phyloP scores from a whole-genome alignment of 495 filamentous ascomycete genomes.

The Friedmanniomyces endolithicus region DNA sequence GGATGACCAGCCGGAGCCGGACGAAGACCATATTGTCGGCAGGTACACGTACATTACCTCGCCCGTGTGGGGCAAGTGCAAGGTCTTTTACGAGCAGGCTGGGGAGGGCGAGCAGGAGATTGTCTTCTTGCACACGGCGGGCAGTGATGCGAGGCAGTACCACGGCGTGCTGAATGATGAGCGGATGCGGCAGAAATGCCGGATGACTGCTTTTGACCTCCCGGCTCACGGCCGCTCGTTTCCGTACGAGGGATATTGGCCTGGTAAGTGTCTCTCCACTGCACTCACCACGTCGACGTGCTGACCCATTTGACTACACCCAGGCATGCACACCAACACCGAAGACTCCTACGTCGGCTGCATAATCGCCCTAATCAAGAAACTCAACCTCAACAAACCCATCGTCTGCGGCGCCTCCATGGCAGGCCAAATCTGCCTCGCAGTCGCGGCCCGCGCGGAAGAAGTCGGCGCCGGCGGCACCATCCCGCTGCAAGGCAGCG shows the following conservation, averaged over 20 bases:
- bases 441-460: slow-evolving; percentile 28
- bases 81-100: slow-evolving; percentile 31
- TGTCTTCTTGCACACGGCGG: slow-evolving; percentile 33
- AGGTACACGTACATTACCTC: slow-evolving; percentile 30
- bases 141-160: slow-evolving; percentile 30
- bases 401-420: slow-evolving; percentile 35
- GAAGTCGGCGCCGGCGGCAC: slow-evolving; percentile 32
- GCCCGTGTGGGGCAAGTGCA: slow-evolving; percentile 30
- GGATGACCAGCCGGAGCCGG: slow-evolving; percentile 21
- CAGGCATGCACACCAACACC: slow-evolving; percentile 31
- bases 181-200: slow-evolving; percentile 28
- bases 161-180: slow-evolving; percentile 33
- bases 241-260: slow-evolving; percentile 24
- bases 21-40: slow-evolving; percentile 29
- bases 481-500: slow-evolving; percentile 30
- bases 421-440: slow-evolving; percentile 35
- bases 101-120: slow-evolving; percentile 31
- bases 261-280: slow-evolving; percentile 9
- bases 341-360: slow-evolving; percentile 32
- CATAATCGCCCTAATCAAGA: slow-evolving; percentile 30
- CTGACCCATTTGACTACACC: not conserved
- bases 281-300: not conserved
- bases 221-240: slow-evolving; percentile 32
- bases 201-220: slow-evolving; percentile 32
- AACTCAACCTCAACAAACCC: slow-evolving; percentile 27